Evolutionary conservation across 805 yeast genomes (phyloP).

Genomic region (Lipomyces japonicus): DNA sequence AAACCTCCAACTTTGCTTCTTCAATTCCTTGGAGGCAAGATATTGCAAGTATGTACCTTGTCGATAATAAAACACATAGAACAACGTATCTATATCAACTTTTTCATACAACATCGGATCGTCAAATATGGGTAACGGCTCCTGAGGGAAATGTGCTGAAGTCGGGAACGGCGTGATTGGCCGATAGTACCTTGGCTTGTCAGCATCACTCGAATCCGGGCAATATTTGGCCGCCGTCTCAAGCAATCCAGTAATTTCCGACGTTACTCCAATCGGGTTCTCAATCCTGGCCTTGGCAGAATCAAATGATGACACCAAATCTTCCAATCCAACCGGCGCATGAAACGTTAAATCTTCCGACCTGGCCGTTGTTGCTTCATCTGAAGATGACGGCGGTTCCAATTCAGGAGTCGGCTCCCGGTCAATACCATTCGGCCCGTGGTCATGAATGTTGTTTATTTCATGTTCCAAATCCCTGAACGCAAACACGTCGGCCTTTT

Average conservation of each 20-base stretch:
- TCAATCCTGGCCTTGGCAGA: conserved; percentile 45
- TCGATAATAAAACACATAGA: conserved; percentile 86
- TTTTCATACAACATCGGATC: conserved; percentile 60
- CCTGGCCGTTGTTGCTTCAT: conserved; percentile 16
- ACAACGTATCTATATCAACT: conserved; percentile 81
- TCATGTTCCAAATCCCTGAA: conserved; percentile 23
- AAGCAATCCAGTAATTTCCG: conserved; percentile 51
- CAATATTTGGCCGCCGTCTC: conserved; percentile 81
- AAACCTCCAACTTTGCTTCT: conserved; percentile 76
- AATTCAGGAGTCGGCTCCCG: conserved; percentile 19
- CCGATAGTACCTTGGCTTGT: conserved; percentile 69
- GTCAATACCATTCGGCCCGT: neutral
- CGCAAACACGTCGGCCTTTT: conserved; percentile 6
- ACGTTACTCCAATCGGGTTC: conserved; percentile 52
- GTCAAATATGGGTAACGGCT: conserved; percentile 53
- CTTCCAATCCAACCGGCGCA: conserved; percentile 44
- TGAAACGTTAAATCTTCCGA: conserved; percentile 19
- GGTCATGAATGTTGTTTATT: conserved; percentile 8
- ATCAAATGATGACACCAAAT: conserved; percentile 39
- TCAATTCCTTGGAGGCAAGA: conserved; percentile 75
- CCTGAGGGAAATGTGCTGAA: conserved; percentile 84
- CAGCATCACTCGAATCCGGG: conserved; percentile 91
- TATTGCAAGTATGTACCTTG: conserved; percentile 69
- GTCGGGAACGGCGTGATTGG: conserved; percentile 87
- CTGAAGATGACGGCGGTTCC: conserved; percentile 20